Conservation (phyloP, 345 rosid species). For the Gossypioides kirkii region DNA sequence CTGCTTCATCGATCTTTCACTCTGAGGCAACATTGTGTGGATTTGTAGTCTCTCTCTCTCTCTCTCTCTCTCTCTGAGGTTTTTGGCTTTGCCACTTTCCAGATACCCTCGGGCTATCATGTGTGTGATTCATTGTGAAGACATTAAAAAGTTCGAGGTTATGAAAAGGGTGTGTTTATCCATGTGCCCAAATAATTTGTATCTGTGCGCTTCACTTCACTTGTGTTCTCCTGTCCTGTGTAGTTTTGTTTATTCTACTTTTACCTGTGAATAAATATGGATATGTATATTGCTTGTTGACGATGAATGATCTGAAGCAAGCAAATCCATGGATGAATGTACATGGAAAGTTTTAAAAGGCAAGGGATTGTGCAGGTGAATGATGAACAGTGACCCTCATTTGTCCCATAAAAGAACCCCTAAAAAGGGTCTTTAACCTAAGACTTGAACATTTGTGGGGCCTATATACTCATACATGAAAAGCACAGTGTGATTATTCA, state of each 20-base stretch:
- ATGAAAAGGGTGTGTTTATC: conserved; percentile 24
- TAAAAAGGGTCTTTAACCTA: conserved; percentile 9
- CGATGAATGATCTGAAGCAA: conserved; percentile 18
- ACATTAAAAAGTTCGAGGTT: conserved; percentile 28
- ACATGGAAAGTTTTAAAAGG: not conserved
- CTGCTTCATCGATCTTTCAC: not conserved
- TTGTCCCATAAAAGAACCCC: not conserved
- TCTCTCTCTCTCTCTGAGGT: conserved; percentile 26
- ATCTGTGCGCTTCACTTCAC: conserved; percentile 44
- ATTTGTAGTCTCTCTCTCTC: not conserved
- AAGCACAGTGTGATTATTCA: not conserved
- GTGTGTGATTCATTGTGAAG: conserved; percentile 32
- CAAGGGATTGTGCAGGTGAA: conserved; percentile 14
- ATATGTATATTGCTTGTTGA: not conserved
- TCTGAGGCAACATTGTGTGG: not conserved
- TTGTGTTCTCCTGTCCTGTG: conserved; percentile 18
- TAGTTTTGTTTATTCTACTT: conserved; percentile 21
- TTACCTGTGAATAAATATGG: conserved; percentile 13
- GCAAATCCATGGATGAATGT: not conserved
- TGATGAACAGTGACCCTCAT: conserved; percentile 15
- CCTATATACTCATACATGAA: conserved; percentile 5
- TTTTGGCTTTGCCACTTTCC: conserved; percentile 21
- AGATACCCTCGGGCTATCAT: conserved; percentile 31
- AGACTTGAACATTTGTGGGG: conserved; percentile 12
- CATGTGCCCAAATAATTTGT: conserved; percentile 80